Base-by-base conservation (phyloP, 2,329 filamentous ascomycete species). In the Penicillium thymicola region DNA sequence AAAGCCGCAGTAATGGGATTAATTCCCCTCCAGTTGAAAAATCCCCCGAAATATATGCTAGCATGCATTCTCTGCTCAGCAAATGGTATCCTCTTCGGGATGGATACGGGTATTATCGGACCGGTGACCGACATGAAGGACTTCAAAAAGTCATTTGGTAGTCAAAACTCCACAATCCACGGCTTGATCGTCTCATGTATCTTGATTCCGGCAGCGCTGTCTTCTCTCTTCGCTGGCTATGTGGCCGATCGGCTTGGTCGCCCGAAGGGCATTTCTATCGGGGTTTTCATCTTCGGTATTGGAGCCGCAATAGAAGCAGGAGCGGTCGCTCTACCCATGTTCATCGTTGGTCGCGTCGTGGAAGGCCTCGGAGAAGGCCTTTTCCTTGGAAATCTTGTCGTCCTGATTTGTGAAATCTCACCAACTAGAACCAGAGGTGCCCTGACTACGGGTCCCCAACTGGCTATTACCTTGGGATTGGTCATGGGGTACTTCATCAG, bases 371-470 rank as follows among this genome's bases (percentile, higher is more conserved):
- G 85, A 0, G 79, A 86, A 61, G 84, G 85, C 0, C 66, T 85
- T 1, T 86, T 79, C 61, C 63, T 87, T 5, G 79, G 79, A n/a
- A 83, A 77, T n/a, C 67, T 83, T 25, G 75, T 78, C 10, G 82
- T 86, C 65, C 79, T 86, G 59, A 82, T 87, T 27, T 82, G 81
- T 55, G 85, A 88, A 67, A 84, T 87, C 16, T 81, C 84, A 1
- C 84, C 84, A 0, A 72, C 78, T 1, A 71, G 70, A 4, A 69
- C 73, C 4, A 72, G 85, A 28, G 84, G 83, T 0, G 72, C 76
- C 0, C 65, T 87, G 2, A 78, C 79, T 0, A 79, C 80, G 0
- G 68, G 81, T 4, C 81, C 82, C 0, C 83, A 86, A 59, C 73
- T 85, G 47, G 65, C 83, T 43, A 76, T 77, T 3, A 79, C 78